Percentiles rank a stretch among this genome's conserved stretches.
These are phyloP conservation scores for Xylaria sp. DNA, from an alignment of 2,329 filamentous ascomycete species.

Conservation along the genomic window DNA sequence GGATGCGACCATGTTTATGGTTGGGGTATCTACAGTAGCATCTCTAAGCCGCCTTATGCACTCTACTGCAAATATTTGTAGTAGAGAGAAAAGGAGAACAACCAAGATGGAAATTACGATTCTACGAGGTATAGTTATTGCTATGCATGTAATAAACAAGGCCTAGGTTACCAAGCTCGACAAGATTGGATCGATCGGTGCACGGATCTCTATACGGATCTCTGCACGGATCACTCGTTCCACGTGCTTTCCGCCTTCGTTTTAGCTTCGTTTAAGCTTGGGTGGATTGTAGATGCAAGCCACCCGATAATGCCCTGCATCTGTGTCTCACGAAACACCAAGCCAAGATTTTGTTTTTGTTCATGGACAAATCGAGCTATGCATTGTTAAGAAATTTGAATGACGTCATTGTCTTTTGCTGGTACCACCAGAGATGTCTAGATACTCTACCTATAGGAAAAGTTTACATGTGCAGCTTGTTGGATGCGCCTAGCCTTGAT, in stretches of 20 bases:
- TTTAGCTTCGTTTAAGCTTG: no score
- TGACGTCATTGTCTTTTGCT: background rate
- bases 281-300: background rate
- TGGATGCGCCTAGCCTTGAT: background rate
- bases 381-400: background rate
- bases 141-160: background rate
- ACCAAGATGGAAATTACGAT: background rate
- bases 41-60: background rate
- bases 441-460: background rate
- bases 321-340: background rate
- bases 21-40: background rate
- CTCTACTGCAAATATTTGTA: background rate
- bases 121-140: background rate
- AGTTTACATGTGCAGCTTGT: background rate
- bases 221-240: background rate
- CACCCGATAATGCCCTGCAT: background rate
- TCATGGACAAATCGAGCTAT: background rate
- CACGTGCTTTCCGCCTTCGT: slow-evolving; percentile 14
- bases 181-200: slow-evolving; percentile 10
- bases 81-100: background rate
- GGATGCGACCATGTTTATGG: background rate
- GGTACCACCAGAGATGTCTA: background rate
- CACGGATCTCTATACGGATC: background rate
- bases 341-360: background rate
- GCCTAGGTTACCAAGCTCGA: no score